phyloP scores from a whole-genome alignment of 2,329 filamentous ascomycete genomes.

The Blastomyces emzantsi region DNA sequence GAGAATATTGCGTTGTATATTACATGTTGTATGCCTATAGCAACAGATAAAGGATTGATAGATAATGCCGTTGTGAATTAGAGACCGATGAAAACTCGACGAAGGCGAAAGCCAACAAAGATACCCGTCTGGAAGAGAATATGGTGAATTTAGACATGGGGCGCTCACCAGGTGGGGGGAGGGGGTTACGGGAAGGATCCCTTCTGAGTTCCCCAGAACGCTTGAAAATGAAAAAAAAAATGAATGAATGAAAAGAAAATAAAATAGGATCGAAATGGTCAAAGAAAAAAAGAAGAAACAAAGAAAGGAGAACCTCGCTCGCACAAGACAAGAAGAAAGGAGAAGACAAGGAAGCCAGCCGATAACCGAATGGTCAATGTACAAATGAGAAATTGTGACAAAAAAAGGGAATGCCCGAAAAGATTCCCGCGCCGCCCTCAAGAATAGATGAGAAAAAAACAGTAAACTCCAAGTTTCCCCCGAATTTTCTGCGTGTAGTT shows the following conservation, averaged over 20 bases:
- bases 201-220: background rate
- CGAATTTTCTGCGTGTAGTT: background rate
- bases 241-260: background rate
- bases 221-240: background rate
- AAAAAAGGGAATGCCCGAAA: background rate
- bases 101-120: background rate
- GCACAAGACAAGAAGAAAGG: background rate
- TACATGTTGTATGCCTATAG: background rate
- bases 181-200: background rate
- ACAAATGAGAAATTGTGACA: background rate
- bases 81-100: background rate
- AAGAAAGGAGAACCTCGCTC: background rate
- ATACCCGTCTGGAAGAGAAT: background rate
- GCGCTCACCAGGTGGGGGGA: background rate
- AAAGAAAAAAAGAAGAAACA: background rate
- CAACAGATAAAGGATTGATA: background rate
- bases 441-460: background rate
- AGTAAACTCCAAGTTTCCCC: background rate
- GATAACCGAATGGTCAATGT: background rate
- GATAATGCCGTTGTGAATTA: background rate
- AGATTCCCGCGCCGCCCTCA: background rate
- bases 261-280: background rate
- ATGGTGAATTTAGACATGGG: background rate
- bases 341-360: background rate
- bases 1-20: background rate